A percentile compares a stretch with the other conserved stretches of the same genome.
Evolutionary conservation across 768 basidiomycete species (phyloP).

Genomic region (Mycena galericulata): DNA sequence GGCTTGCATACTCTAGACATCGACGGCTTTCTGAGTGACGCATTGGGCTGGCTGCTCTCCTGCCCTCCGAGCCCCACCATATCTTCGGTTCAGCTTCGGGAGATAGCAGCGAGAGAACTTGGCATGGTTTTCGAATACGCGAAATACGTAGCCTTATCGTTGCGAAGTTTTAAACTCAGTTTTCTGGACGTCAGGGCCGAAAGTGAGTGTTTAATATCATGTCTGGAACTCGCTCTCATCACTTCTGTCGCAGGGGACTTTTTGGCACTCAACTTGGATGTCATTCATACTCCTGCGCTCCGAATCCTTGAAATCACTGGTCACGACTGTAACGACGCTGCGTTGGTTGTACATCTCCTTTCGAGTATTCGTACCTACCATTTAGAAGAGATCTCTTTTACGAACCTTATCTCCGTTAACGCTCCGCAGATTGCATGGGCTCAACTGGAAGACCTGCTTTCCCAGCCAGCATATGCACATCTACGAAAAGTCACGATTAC

Average conservation of each 20-base stretch:
- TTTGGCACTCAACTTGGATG: slow-evolving; percentile 1
- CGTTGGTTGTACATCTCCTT: slow-evolving; percentile 14
- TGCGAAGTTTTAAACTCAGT: slow-evolving; percentile 20
- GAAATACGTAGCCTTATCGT: slow-evolving; percentile 9
- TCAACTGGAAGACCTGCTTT: slow-evolving; percentile 3
- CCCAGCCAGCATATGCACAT: neutral
- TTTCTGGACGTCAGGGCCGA: slow-evolving; percentile 21
- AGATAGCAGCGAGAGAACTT: slow-evolving; percentile 16
- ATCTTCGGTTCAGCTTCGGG: slow-evolving; percentile 24
- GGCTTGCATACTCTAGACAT: slow-evolving; percentile 27
- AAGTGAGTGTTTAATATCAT: slow-evolving; percentile 10
- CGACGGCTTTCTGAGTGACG: slow-evolving; percentile 25
- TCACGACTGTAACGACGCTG: slow-evolving; percentile 6
- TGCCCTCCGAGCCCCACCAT: slow-evolving; percentile 17
- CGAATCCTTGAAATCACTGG: slow-evolving; percentile 11
- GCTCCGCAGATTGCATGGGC: slow-evolving; percentile 4
- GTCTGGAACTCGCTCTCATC: neutral
- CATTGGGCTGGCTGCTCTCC: slow-evolving; percentile 28
- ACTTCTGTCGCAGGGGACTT: neutral
- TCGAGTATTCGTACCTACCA: neutral
- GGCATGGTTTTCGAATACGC: slow-evolving; percentile 17
- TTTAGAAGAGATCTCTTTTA: slow-evolving; percentile 21
- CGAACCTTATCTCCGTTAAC: neutral
- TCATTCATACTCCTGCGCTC: neutral
- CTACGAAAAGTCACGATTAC: slow-evolving; percentile 16